Conservation (phyloP, 2,329 filamentous ascomycete genomes). For the Colletotrichum sp. region DNA sequence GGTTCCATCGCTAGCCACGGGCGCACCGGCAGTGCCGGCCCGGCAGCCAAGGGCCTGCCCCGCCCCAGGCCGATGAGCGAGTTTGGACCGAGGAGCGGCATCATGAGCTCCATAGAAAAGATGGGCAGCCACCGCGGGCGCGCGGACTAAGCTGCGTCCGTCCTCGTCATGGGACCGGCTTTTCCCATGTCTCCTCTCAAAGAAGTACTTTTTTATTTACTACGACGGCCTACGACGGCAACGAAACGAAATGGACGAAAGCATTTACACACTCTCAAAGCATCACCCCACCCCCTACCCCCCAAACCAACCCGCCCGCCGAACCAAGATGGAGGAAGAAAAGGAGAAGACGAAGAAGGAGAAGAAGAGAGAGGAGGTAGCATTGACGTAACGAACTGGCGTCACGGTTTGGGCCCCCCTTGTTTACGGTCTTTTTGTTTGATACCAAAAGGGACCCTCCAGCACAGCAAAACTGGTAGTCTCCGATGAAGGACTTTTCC, state of each 20-base stretch:
- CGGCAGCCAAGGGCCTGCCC: slow-evolving; percentile 45
- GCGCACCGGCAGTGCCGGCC: slow-evolving; percentile 45
- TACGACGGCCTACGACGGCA: background rate
- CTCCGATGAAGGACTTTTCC: background rate
- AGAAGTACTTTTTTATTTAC: background rate
- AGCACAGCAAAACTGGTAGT: background rate
- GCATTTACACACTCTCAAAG: background rate
- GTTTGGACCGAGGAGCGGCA: slow-evolving; percentile 64
- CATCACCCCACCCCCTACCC: background rate
- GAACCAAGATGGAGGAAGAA: background rate
- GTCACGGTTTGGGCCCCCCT: slow-evolving; percentile 10
- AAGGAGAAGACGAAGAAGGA: background rate
- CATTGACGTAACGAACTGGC: slow-evolving; percentile 21
- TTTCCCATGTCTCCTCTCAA: background rate
- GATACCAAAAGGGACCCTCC: background rate
- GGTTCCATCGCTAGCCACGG: slow-evolving; percentile 53
- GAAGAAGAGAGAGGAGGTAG: background rate
- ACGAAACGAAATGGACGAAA: slow-evolving; percentile 19
- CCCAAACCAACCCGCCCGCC: background rate
- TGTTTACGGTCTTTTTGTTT: slow-evolving; percentile 8
- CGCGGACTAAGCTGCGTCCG: slow-evolving; percentile 25
- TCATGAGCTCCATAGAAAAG: slow-evolving; percentile 86
- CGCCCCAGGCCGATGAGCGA: slow-evolving; percentile 51
- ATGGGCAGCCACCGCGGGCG: slow-evolving; percentile 73
- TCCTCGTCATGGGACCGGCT: background rate